phyloP scores from a whole-genome alignment of 73 alveolate species.

The Paramecium primaurelia region DNA sequence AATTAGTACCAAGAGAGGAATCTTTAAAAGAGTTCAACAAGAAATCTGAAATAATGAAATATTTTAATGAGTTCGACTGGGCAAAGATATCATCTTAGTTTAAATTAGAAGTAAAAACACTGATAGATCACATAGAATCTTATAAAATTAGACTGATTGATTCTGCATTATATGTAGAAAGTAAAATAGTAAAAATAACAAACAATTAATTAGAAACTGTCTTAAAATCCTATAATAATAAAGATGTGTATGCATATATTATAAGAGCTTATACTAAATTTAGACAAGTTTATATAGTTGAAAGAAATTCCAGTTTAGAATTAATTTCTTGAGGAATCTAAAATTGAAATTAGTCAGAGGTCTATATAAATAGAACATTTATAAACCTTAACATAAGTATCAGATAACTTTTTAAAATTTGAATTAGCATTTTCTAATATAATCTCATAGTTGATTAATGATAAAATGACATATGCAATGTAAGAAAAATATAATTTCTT shows the following conservation, averaged over 20 bases:
- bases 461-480: constrained; percentile 11
- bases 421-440: constrained; percentile 27
- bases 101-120: background rate
- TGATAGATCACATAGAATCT: constrained; percentile 31
- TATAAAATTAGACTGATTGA: constrained; percentile 21
- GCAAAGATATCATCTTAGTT: background rate
- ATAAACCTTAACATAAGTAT: background rate
- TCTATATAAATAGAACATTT: background rate
- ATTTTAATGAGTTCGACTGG: constrained; percentile 20
- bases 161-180: constrained; percentile 33
- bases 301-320: background rate
- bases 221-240: constrained; percentile 6
- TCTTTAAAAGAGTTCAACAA: background rate
- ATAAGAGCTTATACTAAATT: background rate
- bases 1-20: constrained; percentile 4
- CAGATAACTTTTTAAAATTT: constrained; percentile 25
- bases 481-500: background rate
- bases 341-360: background rate
- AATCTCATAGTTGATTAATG: background rate
- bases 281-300: background rate
- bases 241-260: constrained; percentile 2
- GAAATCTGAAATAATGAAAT: constrained; percentile 16
- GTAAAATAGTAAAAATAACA: background rate
- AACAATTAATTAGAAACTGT: background rate
- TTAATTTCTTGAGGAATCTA: background rate